Percentiles rank a stretch among this genome's conserved stretches.
Evolutionary conservation across 306 rosid species (phyloP).

Genomic region (Cicer judaicum): DNA sequence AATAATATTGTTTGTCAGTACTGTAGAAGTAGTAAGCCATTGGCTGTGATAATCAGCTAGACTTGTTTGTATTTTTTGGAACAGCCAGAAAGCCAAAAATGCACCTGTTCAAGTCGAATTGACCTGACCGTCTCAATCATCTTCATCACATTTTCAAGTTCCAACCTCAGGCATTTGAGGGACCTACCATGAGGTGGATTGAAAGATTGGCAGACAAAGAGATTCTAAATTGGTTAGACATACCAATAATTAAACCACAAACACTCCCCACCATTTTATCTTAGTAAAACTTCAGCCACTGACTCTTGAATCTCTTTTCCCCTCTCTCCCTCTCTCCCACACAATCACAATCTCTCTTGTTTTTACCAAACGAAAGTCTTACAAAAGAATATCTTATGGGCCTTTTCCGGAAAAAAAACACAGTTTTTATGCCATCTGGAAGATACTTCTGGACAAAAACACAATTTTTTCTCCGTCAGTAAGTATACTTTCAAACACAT

Average conservation of each 20-base stretch:
- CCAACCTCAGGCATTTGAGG: conserved; percentile 37
- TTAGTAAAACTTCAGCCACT: conserved; percentile 57
- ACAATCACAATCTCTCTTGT: not conserved
- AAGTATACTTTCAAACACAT: too few relatives aligned
- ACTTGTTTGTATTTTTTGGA: conserved; percentile 38
- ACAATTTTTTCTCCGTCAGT: too few relatives aligned
- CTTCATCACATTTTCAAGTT: conserved; percentile 35
- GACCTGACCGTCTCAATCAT: conserved; percentile 48
- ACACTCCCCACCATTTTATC: conserved; percentile 58
- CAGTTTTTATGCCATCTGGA: too few relatives aligned
- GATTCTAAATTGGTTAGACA: conserved; percentile 58
- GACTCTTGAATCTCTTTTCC: conserved; percentile 48
- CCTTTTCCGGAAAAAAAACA: conserved; percentile 11
- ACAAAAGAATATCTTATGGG: conserved; percentile 33
- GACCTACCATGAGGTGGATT: conserved; percentile 65
- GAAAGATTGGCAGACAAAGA: conserved; percentile 71
- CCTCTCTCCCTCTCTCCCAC: conserved; percentile 39
- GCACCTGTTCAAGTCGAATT: conserved; percentile 41
- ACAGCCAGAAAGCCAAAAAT: conserved; percentile 40
- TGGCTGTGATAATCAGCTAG: conserved; percentile 19
- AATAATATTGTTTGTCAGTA: conserved; percentile 44
- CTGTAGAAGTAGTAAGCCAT: conserved; percentile 36
- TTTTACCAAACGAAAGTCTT: conserved; percentile 13
- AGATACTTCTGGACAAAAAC: too few relatives aligned
- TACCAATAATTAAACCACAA: conserved; percentile 52